Evolutionary conservation across 306 rosid species (phyloP), one percentile per base, ranked within the genome.

Genomic region (Trichosanthes cucumerina): DNA sequence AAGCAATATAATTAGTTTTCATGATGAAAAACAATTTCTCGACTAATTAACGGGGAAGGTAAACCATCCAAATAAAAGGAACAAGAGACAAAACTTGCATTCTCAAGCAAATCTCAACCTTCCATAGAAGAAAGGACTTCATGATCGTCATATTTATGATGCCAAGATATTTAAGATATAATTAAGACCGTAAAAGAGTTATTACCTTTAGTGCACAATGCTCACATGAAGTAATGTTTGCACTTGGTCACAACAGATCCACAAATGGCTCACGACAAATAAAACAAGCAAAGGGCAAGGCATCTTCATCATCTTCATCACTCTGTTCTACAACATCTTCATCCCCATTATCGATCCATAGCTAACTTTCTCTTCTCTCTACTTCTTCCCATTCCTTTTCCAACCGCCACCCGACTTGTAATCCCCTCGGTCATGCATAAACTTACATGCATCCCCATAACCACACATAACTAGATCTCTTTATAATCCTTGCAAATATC

Each of bases 401-500:
- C 96, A 89, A 9, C 80, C 88, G 96, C 98, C 98, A 93, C 31
- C 98, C 96, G 96, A 81, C 83, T 93, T 91, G 87, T 93, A 93
- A 78, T 93, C 98, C 79, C 96, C 98, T n/a, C 96, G 92, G 82
- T 91, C 98, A 82, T 93, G 98, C 98, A 91, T 89, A 79, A 93
- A 93, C 81, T 93, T 91, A 79, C 95, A 91, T 0, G 98, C 69
- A 82, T 91, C 95, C 62, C 95, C 98, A 73, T 91, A 91, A 19
- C 96, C 96, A 84, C 95, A 89, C n/a, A 63, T 89, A 93, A 65
- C 96, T 93, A 46, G 96, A n/a, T 91, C 84, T 91, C 94, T 86
- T 93, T 93, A 84, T 89, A 93, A 80, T 93, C 97, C 86, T 89
- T 93, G 79, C 97, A 93, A 60, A 89, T 91, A 79, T 91, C 97